Evolutionary conservation across 2,329 filamentous ascomycete genomes (phyloP).

Genomic region (Venturia pyrina): DNA sequence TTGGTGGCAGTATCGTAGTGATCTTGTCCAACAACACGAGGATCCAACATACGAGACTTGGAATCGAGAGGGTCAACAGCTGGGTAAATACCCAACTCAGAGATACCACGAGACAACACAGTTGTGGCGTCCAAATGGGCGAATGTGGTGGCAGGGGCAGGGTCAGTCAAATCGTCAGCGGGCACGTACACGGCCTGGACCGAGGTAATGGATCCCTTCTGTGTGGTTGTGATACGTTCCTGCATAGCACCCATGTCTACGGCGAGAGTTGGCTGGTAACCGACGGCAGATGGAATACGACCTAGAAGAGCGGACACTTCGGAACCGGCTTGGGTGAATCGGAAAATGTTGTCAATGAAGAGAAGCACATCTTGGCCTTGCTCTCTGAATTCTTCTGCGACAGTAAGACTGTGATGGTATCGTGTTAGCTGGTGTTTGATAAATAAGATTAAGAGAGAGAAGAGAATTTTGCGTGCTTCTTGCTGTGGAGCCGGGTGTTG

Average conservation of each 20-base stretch:
- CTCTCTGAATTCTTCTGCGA: no score
- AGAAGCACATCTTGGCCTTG: no score
- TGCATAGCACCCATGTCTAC: constrained; percentile 99
- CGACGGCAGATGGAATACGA: constrained; percentile 99
- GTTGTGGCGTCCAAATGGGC: constrained; percentile 99
- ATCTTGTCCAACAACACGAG: constrained; percentile 94
- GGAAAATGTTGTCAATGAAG: constrained; percentile 99
- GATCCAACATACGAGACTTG: constrained; percentile 98
- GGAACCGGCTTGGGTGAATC: constrained; percentile 99
- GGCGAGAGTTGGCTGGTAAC: constrained; percentile 98
- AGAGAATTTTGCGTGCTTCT: no score
- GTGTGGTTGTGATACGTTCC: constrained; percentile 99
- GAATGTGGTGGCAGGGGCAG: constrained; percentile 97
- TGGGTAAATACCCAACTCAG: constrained; percentile 99
- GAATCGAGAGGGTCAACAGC: constrained; percentile 99
- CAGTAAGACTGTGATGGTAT: no score
- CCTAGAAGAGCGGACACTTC: constrained; percentile 98
- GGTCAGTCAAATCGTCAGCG: constrained; percentile 99
- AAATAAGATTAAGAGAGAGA: no score
- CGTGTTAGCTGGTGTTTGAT: no score
- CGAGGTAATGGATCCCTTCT: constrained; percentile 98
- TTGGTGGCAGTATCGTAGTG: constrained; percentile 92
- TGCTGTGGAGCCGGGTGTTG: no score
- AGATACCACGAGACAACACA: constrained; percentile 99
- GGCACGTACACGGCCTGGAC: constrained; percentile 99